Base-by-base conservation (phyloP, 345 rosid genomes). In the Gossypium arboreum region DNA sequence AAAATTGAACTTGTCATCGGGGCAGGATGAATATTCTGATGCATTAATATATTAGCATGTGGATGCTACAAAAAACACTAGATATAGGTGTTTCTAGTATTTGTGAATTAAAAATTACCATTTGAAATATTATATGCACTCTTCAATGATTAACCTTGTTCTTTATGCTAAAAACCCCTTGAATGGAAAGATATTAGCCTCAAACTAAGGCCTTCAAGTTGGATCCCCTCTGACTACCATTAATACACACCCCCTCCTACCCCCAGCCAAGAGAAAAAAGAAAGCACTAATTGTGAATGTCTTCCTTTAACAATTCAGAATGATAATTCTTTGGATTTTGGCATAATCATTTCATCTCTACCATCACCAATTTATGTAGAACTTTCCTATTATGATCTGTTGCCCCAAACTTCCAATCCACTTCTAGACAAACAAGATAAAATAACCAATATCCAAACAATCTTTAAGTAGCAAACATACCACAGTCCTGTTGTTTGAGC, bases 21-120 rank as follows among this genome's bases (percentile, higher is more conserved):
- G 83, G 88, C 88, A 86, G 79, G 87, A 84, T 76, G 95, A 84
- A 73, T 85, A 80, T 82, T 91, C 97, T 90, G 95, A 81, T 84
- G 79, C 78, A 84, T 74, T 77, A 70, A 79, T 59, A 76, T 81
- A 29, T 84, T 81, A 87, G 86, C 80, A 78, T 72, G 56, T 86
- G 73, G 72, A 84, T 78, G 60, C 68, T 34, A 81, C 11, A 78
- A 77, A 50, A 71, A 78, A 77, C 52, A 64, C 55, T 27, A 44
- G 17, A 52, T 20, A 54, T 44, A 68, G 11, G 57, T 27, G 18
- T 61, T 68, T 29, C 41, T 59, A 22, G 72, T 17, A 71, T 56
- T 70, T 71, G 72, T 72, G 18, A 10, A 67, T 47, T 16, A 44
- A 45, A 62, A 57, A 27, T 27, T 72, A 7, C 39, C 41, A 59